phyloP scores from a whole-genome alignment of 2,329 filamentous ascomycete genomes.

The Aureobasidium uvarum region DNA sequence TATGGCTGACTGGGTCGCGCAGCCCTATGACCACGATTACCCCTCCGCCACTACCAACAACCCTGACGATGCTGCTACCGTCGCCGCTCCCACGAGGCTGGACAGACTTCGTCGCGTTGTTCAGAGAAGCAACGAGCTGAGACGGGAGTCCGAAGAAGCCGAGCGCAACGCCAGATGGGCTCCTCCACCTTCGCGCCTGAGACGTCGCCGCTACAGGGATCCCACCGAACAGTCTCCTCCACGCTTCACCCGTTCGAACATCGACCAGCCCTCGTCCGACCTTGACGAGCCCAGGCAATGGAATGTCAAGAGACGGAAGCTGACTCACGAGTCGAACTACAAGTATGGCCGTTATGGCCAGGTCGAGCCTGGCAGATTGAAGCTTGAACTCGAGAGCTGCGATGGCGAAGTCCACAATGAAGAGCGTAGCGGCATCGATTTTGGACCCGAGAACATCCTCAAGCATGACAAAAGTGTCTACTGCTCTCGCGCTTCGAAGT shows the following conservation, averaged over 20 bases:
- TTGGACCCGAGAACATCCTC: slow-evolving; percentile 77
- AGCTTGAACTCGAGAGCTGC: slow-evolving; percentile 85
- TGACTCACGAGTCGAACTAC: slow-evolving; percentile 49
- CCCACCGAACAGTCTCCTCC: slow-evolving; percentile 18
- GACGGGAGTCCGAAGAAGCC: slow-evolving; percentile 30
- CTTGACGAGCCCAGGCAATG: slow-evolving; percentile 29
- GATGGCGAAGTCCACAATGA: slow-evolving; percentile 68
- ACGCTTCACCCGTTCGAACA: slow-evolving; percentile 15
- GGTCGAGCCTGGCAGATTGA: slow-evolving; percentile 75
- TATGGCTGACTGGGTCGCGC: slow-evolving; percentile 20
- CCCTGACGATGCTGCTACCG: slow-evolving; percentile 29
- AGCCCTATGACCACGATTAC: slow-evolving; percentile 47
- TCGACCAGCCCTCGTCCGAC: slow-evolving; percentile 26
- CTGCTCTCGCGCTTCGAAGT: slow-evolving; percentile 81
- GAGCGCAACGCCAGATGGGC: slow-evolving; percentile 29
- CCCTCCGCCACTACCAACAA: slow-evolving; percentile 42
- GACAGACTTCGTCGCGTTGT: slow-evolving; percentile 39
- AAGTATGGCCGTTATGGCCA: slow-evolving; percentile 86
- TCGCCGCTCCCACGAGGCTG: slow-evolving; percentile 35
- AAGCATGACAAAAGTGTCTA: slow-evolving; percentile 81
- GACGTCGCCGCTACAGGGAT: slow-evolving; percentile 25
- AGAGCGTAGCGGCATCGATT: slow-evolving; percentile 53
- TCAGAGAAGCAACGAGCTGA: slow-evolving; percentile 38
- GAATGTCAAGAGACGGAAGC: slow-evolving; percentile 42
- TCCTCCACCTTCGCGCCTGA: slow-evolving; percentile 19